A percentile compares a stretch with the other conserved stretches of the same genome.
Evolutionary conservation across 768 basidiomycete genomes (phyloP).

Genomic region (Arthromyces matolae): DNA sequence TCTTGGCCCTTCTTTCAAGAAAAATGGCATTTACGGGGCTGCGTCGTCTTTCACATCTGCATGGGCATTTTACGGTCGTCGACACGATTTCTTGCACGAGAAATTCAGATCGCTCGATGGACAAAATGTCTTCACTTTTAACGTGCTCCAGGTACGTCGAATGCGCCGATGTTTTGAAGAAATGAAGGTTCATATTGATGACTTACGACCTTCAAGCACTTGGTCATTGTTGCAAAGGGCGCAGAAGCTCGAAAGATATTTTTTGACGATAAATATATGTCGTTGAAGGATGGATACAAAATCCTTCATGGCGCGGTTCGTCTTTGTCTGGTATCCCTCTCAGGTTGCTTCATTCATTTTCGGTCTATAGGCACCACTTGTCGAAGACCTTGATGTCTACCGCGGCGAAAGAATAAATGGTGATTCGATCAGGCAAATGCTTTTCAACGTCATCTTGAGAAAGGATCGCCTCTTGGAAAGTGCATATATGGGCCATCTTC

Average conservation of each 20-base stretch:
- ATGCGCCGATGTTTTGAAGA: neutral
- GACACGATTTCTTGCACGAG: neutral
- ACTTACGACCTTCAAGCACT: conserved; percentile 14
- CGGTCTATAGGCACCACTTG: conserved; percentile 14
- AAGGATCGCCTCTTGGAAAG: conserved; percentile 17
- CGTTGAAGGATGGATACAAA: conserved; percentile 31
- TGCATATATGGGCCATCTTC: too few species aligned
- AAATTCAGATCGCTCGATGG: neutral
- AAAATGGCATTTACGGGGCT: neutral
- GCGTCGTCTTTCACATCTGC: neutral
- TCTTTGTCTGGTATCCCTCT: neutral
- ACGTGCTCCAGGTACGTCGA: neutral
- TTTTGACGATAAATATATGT: conserved; percentile 27
- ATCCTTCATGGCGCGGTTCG: conserved; percentile 26
- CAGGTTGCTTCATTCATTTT: neutral
- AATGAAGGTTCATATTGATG: too few species aligned
- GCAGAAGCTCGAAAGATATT: conserved; percentile 30
- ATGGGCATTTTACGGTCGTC: neutral
- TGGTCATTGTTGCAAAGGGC: conserved; percentile 27
- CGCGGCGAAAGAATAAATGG: conserved; percentile 14
- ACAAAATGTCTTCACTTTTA: neutral
- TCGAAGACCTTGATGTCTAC: conserved; percentile 22
- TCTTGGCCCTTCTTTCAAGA: neutral
- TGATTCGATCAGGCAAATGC: conserved; percentile 21
- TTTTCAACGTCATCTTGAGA: conserved; percentile 9